Evolutionary conservation across 345 rosid species (phyloP).

Genomic region (Linum tenue): DNA sequence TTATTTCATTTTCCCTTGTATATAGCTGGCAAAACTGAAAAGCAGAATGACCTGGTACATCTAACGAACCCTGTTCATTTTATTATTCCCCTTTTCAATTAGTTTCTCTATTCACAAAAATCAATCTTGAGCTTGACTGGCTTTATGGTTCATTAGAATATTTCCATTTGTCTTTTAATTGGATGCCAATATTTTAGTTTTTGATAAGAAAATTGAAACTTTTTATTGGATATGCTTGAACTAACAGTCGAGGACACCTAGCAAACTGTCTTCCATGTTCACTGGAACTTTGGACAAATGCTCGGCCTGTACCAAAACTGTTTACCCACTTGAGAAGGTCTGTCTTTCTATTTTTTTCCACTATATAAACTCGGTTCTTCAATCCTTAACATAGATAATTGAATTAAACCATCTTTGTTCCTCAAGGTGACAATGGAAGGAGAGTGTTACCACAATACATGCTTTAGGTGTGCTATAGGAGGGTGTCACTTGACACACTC

Average conservation of each 20-base stretch:
- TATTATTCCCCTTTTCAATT: neutral
- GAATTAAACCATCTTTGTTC: neutral
- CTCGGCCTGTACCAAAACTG: conserved; percentile 60
- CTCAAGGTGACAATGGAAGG: conserved; percentile 72
- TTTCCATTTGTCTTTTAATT: too few relatives aligned
- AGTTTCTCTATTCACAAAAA: neutral
- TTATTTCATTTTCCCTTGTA: neutral
- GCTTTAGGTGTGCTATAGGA: conserved; percentile 80
- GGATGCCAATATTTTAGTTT: too few relatives aligned
- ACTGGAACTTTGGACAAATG: conserved; percentile 82
- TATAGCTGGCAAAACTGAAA: conserved; percentile 20
- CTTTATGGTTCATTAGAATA: too few relatives aligned
- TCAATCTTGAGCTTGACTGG: too few relatives aligned
- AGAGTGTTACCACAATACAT: conserved; percentile 76
- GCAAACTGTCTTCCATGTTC: conserved; percentile 64
- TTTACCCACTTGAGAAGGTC: conserved; percentile 81
- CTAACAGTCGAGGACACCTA: conserved; percentile 57
- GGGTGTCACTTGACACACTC: conserved; percentile 68
- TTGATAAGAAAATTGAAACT: too few relatives aligned
- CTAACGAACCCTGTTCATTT: neutral
- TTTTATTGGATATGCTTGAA: too few relatives aligned
- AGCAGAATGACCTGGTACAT: conserved; percentile 44
- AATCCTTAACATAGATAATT: neutral
- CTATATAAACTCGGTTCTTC: neutral
- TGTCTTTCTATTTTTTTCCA: neutral